Evolutionary conservation across 176 grass and related monocot genomes (phyloP), one percentile per base, ranked within the genome.

Genomic region (Carex cristatella): DNA sequence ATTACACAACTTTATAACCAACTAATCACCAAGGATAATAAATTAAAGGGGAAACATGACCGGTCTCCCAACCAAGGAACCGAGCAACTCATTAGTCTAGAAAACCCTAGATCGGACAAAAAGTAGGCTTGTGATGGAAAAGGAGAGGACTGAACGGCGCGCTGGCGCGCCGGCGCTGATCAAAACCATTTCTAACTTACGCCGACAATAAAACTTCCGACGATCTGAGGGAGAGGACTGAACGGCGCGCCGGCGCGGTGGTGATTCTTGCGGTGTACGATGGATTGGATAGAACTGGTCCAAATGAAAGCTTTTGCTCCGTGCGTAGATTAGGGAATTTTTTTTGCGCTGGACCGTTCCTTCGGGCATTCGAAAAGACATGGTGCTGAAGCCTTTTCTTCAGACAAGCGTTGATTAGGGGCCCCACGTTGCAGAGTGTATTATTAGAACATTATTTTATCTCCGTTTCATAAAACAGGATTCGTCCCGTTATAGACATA

Each of bases 101-200:
- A 48, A 56, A 81, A 81, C 79, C 79, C 79, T 61, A 81, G 61
- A 62, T 62, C 18, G 69, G 69, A 65, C 62, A 32, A 65, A 65
- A 32, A 10, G 62, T 2, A 51, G 48, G 48, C 9, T 10, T 51
- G 48, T 51, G 3, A 65, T 65, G 0, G 62, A 48, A 48, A 9
- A 9, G 23, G 48, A 77, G 27, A 54, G 27, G 32, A 81, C 23
- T 23, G 23, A 23, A 23, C 23, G 23, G 23, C 23, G 23, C 23
- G 23, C 23, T 23, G 23, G 23, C 23, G 23, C 23, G 23, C 23
- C 23, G 23, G 23, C 23, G 23, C 23, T 23, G 59, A 65, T 40
- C 5, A 14, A 33, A 16, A 81, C 10, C 15, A 42, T 11, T 40
- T 44, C 27, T 35, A 58, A 30, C 61, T 61, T 38, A 72, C 33